Percentiles rank a stretch among this genome's conserved stretches.
Evolutionary conservation across 495 filamentous ascomycete species (phyloP).

Genomic region (Aspergillus taichungensis): DNA sequence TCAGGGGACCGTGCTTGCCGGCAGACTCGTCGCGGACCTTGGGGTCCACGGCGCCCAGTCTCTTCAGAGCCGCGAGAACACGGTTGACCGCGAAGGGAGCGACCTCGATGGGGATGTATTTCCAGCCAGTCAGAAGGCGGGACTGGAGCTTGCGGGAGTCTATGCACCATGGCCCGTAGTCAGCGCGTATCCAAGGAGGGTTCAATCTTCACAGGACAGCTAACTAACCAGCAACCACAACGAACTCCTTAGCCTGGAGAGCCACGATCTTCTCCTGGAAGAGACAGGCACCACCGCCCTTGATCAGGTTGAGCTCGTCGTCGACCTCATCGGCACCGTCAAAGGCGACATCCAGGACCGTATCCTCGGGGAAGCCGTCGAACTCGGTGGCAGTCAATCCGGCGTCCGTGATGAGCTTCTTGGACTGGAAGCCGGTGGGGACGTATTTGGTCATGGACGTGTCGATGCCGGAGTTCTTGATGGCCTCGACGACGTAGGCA

Average conservation of each 20-base stretch:
- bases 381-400: slow-evolving; percentile 71
- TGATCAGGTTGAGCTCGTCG: slow-evolving; percentile 90
- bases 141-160: slow-evolving; percentile 80
- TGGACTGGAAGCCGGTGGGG: slow-evolving; percentile 85
- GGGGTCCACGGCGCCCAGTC: slow-evolving; percentile 63
- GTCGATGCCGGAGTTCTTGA: slow-evolving; percentile 57
- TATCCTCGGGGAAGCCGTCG: slow-evolving; percentile 54
- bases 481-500: slow-evolving; percentile 91
- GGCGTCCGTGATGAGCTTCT: slow-evolving; percentile 68
- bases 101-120: slow-evolving; percentile 85
- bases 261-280: slow-evolving; percentile 98
- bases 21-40: slow-evolving; percentile 56
- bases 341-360: slow-evolving; percentile 71
- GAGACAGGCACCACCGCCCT: slow-evolving; percentile 91
- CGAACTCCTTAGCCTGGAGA: slow-evolving; percentile 72
- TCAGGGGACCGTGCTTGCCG: slow-evolving; percentile 68
- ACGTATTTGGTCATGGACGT: slow-evolving; percentile 67
- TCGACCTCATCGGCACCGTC: slow-evolving; percentile 98
- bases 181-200: not conserved
- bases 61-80: slow-evolving; percentile 56
- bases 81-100: slow-evolving; percentile 67
- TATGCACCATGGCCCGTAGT: slow-evolving; percentile 21
- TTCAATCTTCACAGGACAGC: not conserved
- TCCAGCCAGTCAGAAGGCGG: slow-evolving; percentile 71
- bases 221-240: slow-evolving; percentile 76